Base-by-base conservation (phyloP, 2,329 filamentous ascomycete species). In the Colletotrichum spaethianum region DNA sequence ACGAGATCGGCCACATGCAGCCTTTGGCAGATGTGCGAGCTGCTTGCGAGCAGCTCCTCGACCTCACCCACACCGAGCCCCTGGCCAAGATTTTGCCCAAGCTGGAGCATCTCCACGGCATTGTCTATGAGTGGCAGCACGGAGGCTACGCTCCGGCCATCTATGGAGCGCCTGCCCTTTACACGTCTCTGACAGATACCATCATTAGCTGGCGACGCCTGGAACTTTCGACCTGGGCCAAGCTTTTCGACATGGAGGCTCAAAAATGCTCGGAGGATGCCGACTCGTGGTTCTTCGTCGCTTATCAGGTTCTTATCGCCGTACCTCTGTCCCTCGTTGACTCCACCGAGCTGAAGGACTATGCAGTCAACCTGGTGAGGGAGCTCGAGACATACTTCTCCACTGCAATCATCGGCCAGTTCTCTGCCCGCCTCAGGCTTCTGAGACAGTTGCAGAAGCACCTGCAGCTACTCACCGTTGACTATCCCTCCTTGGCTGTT, bases 251-350 rank as follows among this genome's bases (percentile, higher is more conserved):
- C 75, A 91, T 93, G 80, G 96, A 99, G 81, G 88, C 91, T 46
- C 87, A 90, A 64, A 94, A 93, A 77, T 95, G 92, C 76, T 86
- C 92, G 28, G 89, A 94, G 60, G 92, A 94, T 78, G 95, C 96
- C 2, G 92, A 91, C 76, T 92, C 93, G 20, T 99, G 96, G 96
- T 99, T 95, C 92, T 99, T 98, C 77, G 89, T 98, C 72, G 95
- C 96, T 1, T 99, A 98, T 78, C 94, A 98, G 81, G 94, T 93
- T 5, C 90, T 97, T 52, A 89, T 99, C 75, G 92, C 91, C 3
- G 92, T 92, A 12, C 93, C 95, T 0, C 85, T 94, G 65, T 88
- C 90, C 26, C 87, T 96, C 72, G 84, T 89, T 0, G 86, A 90
- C 68, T 86, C 88, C 31, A 87, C 85, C 1, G 88, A 91, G 57